A percentile compares a stretch with the other conserved stretches of the same genome.
Evolutionary conservation across 805 yeast genomes (phyloP).

Genomic region (Zygosaccharomyces bailii): DNA sequence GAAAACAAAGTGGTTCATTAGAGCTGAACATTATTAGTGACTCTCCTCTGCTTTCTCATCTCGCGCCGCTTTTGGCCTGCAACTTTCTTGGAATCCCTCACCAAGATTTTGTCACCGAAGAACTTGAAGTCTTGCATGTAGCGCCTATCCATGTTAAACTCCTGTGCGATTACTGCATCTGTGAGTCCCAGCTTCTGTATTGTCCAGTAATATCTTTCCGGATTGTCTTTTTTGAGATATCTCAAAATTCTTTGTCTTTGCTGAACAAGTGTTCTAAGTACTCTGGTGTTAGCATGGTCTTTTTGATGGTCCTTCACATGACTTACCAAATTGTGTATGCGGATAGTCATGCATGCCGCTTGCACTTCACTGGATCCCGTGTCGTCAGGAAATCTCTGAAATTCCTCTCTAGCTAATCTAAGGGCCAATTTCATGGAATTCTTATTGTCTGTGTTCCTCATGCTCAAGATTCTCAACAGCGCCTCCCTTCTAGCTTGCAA

Average conservation of each 20-base stretch:
- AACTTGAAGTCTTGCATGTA: slow-evolving; percentile 75
- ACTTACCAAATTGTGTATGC: slow-evolving; percentile 70
- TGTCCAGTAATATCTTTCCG: slow-evolving; percentile 80
- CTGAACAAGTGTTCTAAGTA: slow-evolving; percentile 79
- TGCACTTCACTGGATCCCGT: slow-evolving; percentile 95
- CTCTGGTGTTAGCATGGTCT: slow-evolving; percentile 67
- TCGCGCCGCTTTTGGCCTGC: slow-evolving; percentile 46
- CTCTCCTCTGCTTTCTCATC: slow-evolving; percentile 43
- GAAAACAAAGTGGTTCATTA: slow-evolving; percentile 1
- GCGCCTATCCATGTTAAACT: slow-evolving; percentile 75
- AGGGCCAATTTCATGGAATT: slow-evolving; percentile 59
- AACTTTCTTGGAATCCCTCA: slow-evolving; percentile 52
- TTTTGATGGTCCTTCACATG: slow-evolving; percentile 69
- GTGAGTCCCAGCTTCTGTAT: slow-evolving; percentile 83
- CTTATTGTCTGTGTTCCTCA: slow-evolving; percentile 62
- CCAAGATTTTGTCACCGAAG: slow-evolving; percentile 65
- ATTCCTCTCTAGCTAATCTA: slow-evolving; percentile 69
- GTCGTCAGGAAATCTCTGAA: slow-evolving; percentile 80
- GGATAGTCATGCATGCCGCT: slow-evolving; percentile 84
- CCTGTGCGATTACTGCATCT: slow-evolving; percentile 72
- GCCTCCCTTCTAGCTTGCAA: slow-evolving; percentile 64
- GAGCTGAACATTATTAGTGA: slow-evolving; percentile 15
- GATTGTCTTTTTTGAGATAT: slow-evolving; percentile 76
- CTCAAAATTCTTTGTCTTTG: slow-evolving; percentile 78
- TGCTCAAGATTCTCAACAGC: slow-evolving; percentile 63